Conservation (phyloP, 1,139 yeast species). For the Candida sojae region DNA sequence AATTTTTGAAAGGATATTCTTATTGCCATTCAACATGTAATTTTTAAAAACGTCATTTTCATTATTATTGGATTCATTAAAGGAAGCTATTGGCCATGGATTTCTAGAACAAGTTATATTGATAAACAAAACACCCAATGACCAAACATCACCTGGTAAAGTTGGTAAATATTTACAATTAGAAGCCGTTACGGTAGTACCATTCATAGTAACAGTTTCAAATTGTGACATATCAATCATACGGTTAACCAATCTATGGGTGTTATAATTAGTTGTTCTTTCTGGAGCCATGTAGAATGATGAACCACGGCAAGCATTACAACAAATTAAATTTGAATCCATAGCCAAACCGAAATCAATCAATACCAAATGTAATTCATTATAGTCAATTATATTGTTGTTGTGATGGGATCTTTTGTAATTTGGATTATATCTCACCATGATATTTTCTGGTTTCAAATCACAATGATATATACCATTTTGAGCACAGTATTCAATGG, state of each 20-base stretch:
- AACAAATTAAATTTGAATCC: constrained; percentile 54
- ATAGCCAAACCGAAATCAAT: constrained; percentile 91
- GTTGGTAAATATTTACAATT: constrained; percentile 56
- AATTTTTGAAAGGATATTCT: constrained; percentile 40
- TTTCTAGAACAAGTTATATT: constrained; percentile 83
- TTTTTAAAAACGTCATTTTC: constrained; percentile 56
- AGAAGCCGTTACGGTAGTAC: constrained; percentile 17
- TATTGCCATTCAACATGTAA: constrained; percentile 33
- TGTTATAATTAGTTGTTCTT: constrained; percentile 55
- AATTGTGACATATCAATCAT: constrained; percentile 33
- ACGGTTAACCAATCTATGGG: constrained; percentile 28
- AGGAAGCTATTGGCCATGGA: constrained; percentile 87
- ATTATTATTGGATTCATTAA: constrained; percentile 47
- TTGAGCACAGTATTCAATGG: constrained; percentile 67
- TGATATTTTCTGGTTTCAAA: constrained; percentile 85
- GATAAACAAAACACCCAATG: constrained; percentile 77
- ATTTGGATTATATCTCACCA: constrained; percentile 46
- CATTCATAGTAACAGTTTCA: constrained; percentile 20
- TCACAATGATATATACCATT: constrained; percentile 82
- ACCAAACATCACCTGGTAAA: constrained; percentile 84
- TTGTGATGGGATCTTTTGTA: constrained; percentile 22
- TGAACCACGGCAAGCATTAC: constrained; percentile 83
- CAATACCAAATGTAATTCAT: constrained; percentile 59
- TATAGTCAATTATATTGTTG: constrained; percentile 39
- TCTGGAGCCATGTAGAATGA: constrained; percentile 95